Evolutionary conservation across 371 early-diverging fungal genomes (phyloP), one percentile per base, ranked within the genome.

Genomic region (Enteropsectra breve): DNA sequence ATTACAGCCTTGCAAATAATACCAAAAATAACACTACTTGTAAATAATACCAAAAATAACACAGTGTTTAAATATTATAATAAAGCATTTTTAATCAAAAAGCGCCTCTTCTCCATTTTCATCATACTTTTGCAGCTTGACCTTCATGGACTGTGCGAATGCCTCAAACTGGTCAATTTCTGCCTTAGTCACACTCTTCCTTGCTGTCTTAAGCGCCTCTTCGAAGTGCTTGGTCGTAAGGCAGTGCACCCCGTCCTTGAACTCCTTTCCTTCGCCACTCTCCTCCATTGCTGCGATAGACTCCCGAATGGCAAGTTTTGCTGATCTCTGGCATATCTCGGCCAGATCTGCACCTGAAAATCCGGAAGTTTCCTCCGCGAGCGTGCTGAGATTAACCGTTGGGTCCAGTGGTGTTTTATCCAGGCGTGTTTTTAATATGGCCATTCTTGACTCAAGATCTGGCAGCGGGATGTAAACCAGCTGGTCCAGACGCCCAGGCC

Each of bases 271-370:
- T 24, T 50, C 18, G 6, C 15, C 4, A 5, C 43, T 52, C 43
- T 65, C 57, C 58, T 92, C 85, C 59, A 96, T 95, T 40, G 85
- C 83, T 70, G 91, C 92, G 77, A 98, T 97, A 78, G 86, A 87
- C 81, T 95, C 92, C 70, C 96, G 88, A 70, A 98, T 93, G 36
- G 99, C 99, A 28, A 94, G 83, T 82, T 97, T 98, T 79, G 91
- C 90, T 34, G 97, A 93, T 70, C 94, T 87, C 82, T 97, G 99
- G 83, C 97, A 96, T 71, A 98, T 94, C 82, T 97, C 97, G 28
- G 93, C 90, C 73, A 98, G 81, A 85, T 98, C 99, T 47, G 99
- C 99, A 78, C 97, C 99, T 69, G 92, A 91, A 86, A 94, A 97
- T 29, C 94, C 95, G 63, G 88, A 85, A 3, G 94, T 91, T 58